A percentile compares a stretch with the other conserved stretches of the same genome.
Conservation (phyloP, 345 rosid genomes). For the rapeseed (Brassica napus) region Da-Ae NC_063447.1:36714501-36715000, state of each 20-base stretch:
- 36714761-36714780: no score
- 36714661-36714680: slow-evolving; percentile 64
- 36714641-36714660: slow-evolving; percentile 28
- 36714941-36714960: background rate
- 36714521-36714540: background rate
- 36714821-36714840: slow-evolving; percentile 73
- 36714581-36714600: background rate
- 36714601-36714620: background rate
- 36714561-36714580: background rate
- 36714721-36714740: no score
- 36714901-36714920: background rate
- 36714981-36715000: no score
- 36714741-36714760: no score
- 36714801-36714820: slow-evolving; percentile 79
- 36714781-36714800: slow-evolving; percentile 28
- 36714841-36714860: slow-evolving; percentile 82
- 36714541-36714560: background rate
- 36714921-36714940: background rate
- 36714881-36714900: slow-evolving; percentile 76
- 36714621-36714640: slow-evolving; percentile 18
- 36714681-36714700: slow-evolving; percentile 67
- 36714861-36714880: slow-evolving; percentile 97
- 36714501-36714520: slow-evolving; percentile 1
- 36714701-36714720: no score
- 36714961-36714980: no score